These are phyloP conservation scores for Tuber magnatum DNA, from an alignment of 495 filamentous ascomycete genomes.

Conservation along the genomic window DNA sequence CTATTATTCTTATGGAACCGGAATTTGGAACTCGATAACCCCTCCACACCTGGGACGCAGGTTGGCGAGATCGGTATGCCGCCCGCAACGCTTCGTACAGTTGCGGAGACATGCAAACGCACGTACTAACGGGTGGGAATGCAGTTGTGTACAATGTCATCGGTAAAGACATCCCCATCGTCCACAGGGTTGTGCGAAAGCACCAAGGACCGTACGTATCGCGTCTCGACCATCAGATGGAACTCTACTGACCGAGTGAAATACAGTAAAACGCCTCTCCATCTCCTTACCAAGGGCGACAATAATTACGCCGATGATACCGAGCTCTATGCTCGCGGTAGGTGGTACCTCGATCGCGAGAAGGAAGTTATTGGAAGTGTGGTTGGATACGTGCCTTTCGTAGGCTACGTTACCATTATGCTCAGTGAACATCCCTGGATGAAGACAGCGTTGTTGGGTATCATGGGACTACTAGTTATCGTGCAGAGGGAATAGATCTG, in stretches of 20 bases:
- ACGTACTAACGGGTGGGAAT: neutral
- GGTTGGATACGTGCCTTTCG: constrained; percentile 85
- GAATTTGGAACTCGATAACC: constrained; percentile 46
- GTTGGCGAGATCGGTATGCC: constrained; percentile 36
- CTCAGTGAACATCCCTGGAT: constrained; percentile 94
- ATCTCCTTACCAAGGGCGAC: constrained; percentile 93
- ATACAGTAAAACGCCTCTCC: constrained; percentile 45
- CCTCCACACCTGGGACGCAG: constrained; percentile 34
- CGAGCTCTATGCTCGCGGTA: constrained; percentile 77
- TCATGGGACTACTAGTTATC: constrained; percentile 93
- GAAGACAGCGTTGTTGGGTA: constrained; percentile 84
- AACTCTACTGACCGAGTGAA: constrained; percentile 8
- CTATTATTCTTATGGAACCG: constrained; percentile 92
- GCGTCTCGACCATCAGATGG: neutral
- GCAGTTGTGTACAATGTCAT: constrained; percentile 83
- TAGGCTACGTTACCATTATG: constrained; percentile 96
- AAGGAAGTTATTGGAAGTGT: constrained; percentile 93
- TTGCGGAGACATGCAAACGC: neutral
- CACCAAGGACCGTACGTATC: constrained; percentile 54
- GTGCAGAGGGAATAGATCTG: constrained; percentile 69
- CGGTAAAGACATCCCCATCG: constrained; percentile 90
- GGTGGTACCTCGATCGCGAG: constrained; percentile 73
- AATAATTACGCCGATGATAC: constrained; percentile 94
- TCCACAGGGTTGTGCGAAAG: constrained; percentile 73
- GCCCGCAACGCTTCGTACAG: neutral